Conservation (phyloP, 495 filamentous ascomycete genomes). For the Aspergillus bertholletiae region DNA sequence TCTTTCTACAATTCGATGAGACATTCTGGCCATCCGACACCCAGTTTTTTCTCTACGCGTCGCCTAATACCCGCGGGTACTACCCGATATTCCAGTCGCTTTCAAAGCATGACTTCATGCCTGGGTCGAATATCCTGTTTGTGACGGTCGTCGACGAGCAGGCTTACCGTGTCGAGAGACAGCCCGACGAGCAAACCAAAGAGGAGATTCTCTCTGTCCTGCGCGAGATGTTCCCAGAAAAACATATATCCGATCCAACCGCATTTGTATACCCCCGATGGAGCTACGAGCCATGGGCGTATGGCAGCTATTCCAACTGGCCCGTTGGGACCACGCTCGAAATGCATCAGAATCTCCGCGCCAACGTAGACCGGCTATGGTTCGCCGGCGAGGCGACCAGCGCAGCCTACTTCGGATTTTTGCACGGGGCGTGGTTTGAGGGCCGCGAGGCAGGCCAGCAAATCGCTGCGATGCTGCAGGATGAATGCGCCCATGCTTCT, state of each 20-base stretch:
- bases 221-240: conserved; percentile 59
- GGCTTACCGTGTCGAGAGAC: conserved; percentile 58
- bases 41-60: conserved; percentile 69
- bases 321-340: conserved; percentile 60
- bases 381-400: conserved; percentile 73
- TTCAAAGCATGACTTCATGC: conserved; percentile 52
- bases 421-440: conserved; percentile 65
- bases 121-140: conserved; percentile 63
- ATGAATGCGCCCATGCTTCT: not conserved
- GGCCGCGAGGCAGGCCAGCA: conserved; percentile 49
- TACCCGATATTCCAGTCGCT: conserved; percentile 71
- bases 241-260: conserved; percentile 62
- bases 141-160: conserved; percentile 60
- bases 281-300: conserved; percentile 62
- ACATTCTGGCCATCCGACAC: conserved; percentile 65
- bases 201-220: conserved; percentile 58
- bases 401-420: conserved; percentile 64
- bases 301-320: conserved; percentile 72
- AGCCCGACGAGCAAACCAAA: conserved; percentile 58
- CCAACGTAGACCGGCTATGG: conserved; percentile 60
- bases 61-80: conserved; percentile 57
- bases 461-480: conserved; percentile 39
- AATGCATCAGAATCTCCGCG: conserved; percentile 67
- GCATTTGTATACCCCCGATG: conserved; percentile 69
- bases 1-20: conserved; percentile 68